Evolutionary conservation across 306 rosid genomes (phyloP).

Genomic region (Sindora glabra): DNA sequence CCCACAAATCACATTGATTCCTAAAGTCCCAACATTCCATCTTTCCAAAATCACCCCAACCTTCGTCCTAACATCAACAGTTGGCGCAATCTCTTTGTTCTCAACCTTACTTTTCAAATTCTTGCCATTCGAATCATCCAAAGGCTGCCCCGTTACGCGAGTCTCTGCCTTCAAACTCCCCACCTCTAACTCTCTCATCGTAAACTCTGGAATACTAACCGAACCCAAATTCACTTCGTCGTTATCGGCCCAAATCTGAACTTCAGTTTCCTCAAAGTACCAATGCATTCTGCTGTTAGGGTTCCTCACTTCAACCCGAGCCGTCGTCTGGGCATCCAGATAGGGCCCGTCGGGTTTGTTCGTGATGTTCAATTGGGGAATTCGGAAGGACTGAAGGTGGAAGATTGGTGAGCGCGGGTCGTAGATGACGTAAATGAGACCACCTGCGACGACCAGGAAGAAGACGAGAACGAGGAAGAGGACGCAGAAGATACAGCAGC

Average conservation of each 20-base stretch:
- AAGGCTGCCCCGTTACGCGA: conserved; percentile 13
- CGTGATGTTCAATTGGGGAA: conserved; percentile 35
- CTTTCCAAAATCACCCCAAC: conserved; percentile 28
- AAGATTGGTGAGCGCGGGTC: conserved; percentile 52
- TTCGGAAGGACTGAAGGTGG: conserved; percentile 45
- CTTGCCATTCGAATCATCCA: conserved; percentile 29
- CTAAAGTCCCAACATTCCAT: conserved; percentile 27
- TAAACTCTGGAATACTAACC: conserved; percentile 16
- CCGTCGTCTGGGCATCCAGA: conserved; percentile 36
- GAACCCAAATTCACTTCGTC: conserved; percentile 21
- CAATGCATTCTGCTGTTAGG: conserved; percentile 33
- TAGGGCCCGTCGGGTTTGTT: conserved; percentile 25
- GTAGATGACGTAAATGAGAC: conserved; percentile 43
- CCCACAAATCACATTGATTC: conserved; percentile 39
- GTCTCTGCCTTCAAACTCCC: conserved; percentile 39
- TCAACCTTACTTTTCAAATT: conserved; percentile 15
- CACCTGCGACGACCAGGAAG: conserved; percentile 21
- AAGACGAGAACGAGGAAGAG: conserved; percentile 31
- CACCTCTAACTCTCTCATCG: conserved; percentile 21
- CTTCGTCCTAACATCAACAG: conserved; percentile 28
- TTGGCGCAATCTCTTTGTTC: conserved; percentile 35
- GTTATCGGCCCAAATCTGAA: background rate
- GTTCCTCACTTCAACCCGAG: conserved; percentile 50
- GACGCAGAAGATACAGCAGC: conserved; percentile 43
- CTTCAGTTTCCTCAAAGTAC: conserved; percentile 15